Evolutionary conservation across 2,329 filamentous ascomycete genomes (phyloP), one percentile per base, ranked within the genome.

Genomic region (Hymenoscyphus albidus): DNA sequence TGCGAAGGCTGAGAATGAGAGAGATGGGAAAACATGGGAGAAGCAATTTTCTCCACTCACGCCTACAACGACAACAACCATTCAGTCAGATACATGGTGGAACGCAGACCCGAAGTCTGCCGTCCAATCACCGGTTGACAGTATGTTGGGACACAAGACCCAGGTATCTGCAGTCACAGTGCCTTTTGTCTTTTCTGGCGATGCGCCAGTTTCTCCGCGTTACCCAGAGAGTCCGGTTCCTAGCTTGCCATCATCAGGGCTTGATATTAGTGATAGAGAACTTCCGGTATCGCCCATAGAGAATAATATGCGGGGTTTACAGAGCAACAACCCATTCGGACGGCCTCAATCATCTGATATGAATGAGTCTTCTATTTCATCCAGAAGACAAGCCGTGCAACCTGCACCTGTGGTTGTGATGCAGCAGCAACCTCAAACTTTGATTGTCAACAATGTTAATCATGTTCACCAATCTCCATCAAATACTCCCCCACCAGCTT

Each of bases 51-150:
- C 74, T 2, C 75, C 68, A 27, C 61, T 70, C 42, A 74, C 70
- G 38, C 72, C 67, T 65, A 73, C 58, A 65, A 74, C 67, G 42
- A 64, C 68, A 64, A 74, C 67, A 58, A 73, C 70, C 54, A 70
- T 70, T 42, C 68, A 69, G 38, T 75, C 72, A 2, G 75, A 77
- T 38, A 74, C 76, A 38, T 80, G 77, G 77, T 81, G 80, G 79
- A 66, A 70, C 54, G 57, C 61, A 22, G 68, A 71, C 31, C 66
- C 64, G 5, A 68, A 67, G 31, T 62, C 65, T 7, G 22, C 31
- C 16, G 65, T 58, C 5, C 59, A 59, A 59, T 68, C 66, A 39
- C 66, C 70, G 27, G 59, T 69, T 14, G 60, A 72, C 27, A 63
- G 62, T 42, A 72, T 72, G 38, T 71, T 67, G 12, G 70, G 71